Conservation (phyloP, 257 asterid species). For the Fraxinus pennsylvanica region DNA sequence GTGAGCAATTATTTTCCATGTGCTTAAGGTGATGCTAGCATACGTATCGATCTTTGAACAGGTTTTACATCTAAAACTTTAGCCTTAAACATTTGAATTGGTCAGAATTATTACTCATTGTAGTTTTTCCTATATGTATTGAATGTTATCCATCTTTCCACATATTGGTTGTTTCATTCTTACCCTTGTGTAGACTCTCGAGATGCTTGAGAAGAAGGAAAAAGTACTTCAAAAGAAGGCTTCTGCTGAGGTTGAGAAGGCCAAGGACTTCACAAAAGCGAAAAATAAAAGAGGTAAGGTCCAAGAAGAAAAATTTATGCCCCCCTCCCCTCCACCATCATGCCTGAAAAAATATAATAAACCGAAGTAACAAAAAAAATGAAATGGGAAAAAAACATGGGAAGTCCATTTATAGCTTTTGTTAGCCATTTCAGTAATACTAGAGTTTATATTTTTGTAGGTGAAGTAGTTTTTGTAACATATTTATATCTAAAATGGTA, state of each 20-base stretch:
- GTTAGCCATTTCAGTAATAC: background rate
- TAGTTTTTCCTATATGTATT: slow-evolving; percentile 9
- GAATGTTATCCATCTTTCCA: slow-evolving; percentile 3
- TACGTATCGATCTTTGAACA: background rate
- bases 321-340: background rate
- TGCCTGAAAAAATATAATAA: too few species aligned
- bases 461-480: background rate
- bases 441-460: background rate
- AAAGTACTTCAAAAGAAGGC: slow-evolving; percentile 68
- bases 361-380: too few species aligned
- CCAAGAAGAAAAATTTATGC: background rate
- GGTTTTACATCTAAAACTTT: background rate
- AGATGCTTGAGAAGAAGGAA: slow-evolving; percentile 83
- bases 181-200: slow-evolving; percentile 49
- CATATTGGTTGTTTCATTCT: slow-evolving; percentile 11
- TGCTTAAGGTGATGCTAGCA: background rate
- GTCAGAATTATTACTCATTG: background rate
- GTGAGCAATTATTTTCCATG: background rate
- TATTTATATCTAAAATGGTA: background rate
- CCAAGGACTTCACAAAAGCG: slow-evolving; percentile 60
- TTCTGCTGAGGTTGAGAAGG: slow-evolving; percentile 59
- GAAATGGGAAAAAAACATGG: too few species aligned
- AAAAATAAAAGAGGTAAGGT: slow-evolving; percentile 71
- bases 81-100: background rate
- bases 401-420: slow-evolving; percentile 3